A percentile compares a stretch with the other conserved stretches of the same genome.
These are phyloP conservation scores for Solanum sejunctum DNA, from an alignment of 257 asterid species.

Conservation along the genomic window DNA sequence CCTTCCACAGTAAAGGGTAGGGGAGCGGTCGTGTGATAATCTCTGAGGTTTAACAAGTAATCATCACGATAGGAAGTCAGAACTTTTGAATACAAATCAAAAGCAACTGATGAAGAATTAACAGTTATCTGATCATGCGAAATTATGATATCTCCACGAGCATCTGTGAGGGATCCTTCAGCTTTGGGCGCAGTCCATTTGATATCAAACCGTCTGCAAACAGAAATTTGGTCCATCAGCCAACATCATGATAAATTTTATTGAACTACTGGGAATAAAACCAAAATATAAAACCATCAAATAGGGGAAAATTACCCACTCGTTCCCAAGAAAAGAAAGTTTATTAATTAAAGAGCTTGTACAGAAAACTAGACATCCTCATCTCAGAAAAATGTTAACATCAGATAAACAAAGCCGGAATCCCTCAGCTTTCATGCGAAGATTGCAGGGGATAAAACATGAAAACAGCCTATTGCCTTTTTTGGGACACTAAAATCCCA, in stretches of 20 bases:
- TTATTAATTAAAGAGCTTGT: neutral
- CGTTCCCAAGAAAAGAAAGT: neutral
- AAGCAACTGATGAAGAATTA: slow-evolving; percentile 91
- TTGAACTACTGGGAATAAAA: neutral
- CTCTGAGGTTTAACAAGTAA: slow-evolving; percentile 38
- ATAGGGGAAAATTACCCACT: neutral
- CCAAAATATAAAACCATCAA: neutral
- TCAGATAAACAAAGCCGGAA: neutral
- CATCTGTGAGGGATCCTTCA: slow-evolving; percentile 95
- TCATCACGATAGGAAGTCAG: slow-evolving; percentile 68
- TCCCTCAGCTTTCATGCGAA: neutral
- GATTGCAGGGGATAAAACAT: neutral
- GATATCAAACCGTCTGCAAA: slow-evolving; percentile 84
- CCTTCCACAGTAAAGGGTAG: slow-evolving; percentile 83
- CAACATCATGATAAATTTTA: neutral
- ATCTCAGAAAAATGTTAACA: neutral
- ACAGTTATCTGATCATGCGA: slow-evolving; percentile 76
- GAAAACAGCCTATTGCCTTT: neutral
- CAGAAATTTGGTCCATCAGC: slow-evolving; percentile 5
- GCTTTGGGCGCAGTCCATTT: slow-evolving; percentile 99
- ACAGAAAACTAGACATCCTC: neutral
- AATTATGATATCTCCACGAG: slow-evolving; percentile 97
- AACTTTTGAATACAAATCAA: slow-evolving; percentile 73
- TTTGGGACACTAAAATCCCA: neutral
- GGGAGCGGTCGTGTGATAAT: slow-evolving; percentile 33